phyloP scores from a whole-genome alignment of 768 basidiomycete species.

The Galerina sulciceps region DNA sequence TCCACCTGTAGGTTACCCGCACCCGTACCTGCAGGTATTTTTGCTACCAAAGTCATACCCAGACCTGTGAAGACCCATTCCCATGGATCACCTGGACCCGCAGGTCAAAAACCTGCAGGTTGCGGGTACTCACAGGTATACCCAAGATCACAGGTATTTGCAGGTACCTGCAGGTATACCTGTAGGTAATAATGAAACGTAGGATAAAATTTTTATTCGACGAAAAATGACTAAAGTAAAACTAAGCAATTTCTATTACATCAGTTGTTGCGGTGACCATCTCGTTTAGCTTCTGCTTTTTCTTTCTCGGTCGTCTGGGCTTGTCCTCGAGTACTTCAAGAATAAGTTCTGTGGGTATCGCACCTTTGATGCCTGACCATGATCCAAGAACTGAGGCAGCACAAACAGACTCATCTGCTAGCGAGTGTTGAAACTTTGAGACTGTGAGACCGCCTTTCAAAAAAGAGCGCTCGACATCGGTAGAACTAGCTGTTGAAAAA shows the following conservation, averaged over 20 bases:
- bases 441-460: conserved; percentile 30
- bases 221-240: neutral
- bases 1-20: conserved; percentile 16
- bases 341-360: conserved; percentile 6
- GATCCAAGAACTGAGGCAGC: conserved; percentile 27
- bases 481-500: conserved; percentile 24
- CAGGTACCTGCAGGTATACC: conserved; percentile 7
- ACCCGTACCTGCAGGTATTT: conserved; percentile 12
- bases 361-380: conserved; percentile 16
- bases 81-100: conserved; percentile 13
- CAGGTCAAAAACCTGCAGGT: conserved; percentile 13
- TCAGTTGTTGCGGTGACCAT: no score
- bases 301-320: neutral
- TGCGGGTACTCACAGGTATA: conserved; percentile 1
- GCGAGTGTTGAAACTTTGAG: conserved; percentile 27
- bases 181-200: neutral
- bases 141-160: neutral
- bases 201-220: neutral
- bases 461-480: conserved; percentile 32
- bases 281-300: conserved; percentile 3
- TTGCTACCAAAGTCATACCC: conserved; percentile 5
- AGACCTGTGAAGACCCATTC: conserved; percentile 8
- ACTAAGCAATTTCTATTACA: neutral
- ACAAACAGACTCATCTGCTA: conserved; percentile 26
- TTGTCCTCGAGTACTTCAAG: conserved; percentile 10